A percentile compares a stretch with the other conserved stretches of the same genome.
These are phyloP conservation scores for Oryza glumipatula DNA, from an alignment of 176 grass and related monocot genomes.

Conservation along the genomic window DNA sequence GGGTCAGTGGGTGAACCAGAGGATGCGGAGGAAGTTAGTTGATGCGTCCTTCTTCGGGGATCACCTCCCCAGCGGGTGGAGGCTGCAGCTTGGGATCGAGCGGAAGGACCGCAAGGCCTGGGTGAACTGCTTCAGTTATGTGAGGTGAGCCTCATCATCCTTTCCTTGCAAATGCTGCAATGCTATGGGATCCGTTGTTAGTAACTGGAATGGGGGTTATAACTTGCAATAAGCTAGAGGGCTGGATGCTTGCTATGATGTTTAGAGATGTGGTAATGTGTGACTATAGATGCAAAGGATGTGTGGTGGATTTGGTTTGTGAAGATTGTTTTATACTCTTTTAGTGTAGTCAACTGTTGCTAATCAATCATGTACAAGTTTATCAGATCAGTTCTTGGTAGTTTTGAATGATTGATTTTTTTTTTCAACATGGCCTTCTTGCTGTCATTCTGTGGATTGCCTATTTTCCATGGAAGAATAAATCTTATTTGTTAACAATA, in stretches of 20 bases:
- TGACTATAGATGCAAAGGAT: not conserved
- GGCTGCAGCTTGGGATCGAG: slow-evolving; percentile 79
- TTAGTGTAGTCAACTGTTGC: not conserved
- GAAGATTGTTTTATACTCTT: not conserved
- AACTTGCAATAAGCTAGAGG: not conserved
- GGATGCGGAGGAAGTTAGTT: slow-evolving; percentile 68
- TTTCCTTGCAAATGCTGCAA: slow-evolving; percentile 19
- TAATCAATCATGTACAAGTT: not conserved
- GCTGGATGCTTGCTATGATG: not conserved
- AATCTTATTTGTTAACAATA: slow-evolving; percentile 10
- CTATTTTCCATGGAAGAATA: slow-evolving; percentile 11
- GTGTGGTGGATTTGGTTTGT: slow-evolving; percentile 4
- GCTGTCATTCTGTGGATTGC: not conserved
- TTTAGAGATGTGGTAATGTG: slow-evolving; percentile 10
- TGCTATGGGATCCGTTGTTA: not conserved
- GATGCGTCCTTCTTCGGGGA: slow-evolving; percentile 78
- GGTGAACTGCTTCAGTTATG: slow-evolving; percentile 65
- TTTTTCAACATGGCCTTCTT: not conserved
- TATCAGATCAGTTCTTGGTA: not conserved
- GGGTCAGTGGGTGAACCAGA: slow-evolving; percentile 64
- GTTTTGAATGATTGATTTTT: not conserved
- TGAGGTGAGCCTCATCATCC: slow-evolving; percentile 63
- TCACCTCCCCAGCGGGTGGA: slow-evolving; percentile 87
- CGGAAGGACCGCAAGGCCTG: slow-evolving; percentile 55
- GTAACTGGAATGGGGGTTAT: slow-evolving; percentile 17